These are phyloP conservation scores for Penicillium rolfsii DNA, from an alignment of 2,329 filamentous ascomycete genomes.

Conservation along the genomic window DNA sequence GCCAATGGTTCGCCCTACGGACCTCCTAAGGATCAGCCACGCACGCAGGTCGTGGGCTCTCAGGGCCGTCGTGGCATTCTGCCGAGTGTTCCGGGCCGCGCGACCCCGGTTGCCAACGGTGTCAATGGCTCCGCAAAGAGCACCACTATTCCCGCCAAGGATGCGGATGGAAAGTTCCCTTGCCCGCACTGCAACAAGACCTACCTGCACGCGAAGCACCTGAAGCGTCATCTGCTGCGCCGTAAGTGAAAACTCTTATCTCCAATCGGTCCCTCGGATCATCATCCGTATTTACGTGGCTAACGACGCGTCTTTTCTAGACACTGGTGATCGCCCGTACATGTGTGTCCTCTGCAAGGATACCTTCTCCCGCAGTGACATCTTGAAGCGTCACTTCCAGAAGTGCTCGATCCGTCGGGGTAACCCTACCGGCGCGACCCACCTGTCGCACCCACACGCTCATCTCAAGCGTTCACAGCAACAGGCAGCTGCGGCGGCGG, in stretches of 20 bases:
- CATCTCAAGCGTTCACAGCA: conserved; percentile 74
- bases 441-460: conserved; percentile 88
- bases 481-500: conserved; percentile 36
- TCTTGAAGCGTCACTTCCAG: conserved; percentile 97
- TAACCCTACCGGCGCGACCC: conserved; percentile 91
- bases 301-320: conserved; percentile 51
- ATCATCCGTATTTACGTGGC: neutral
- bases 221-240: conserved; percentile 93
- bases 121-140: conserved; percentile 72
- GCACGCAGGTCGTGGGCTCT: conserved; percentile 88
- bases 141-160: conserved; percentile 86
- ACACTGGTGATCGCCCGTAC: conserved; percentile 97
- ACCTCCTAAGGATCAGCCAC: conserved; percentile 46
- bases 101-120: conserved; percentile 68
- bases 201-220: conserved; percentile 93
- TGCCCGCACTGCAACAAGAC: conserved; percentile 98
- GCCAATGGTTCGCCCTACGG: conserved; percentile 45
- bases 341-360: conserved; percentile 98
- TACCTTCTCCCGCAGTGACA: conserved; percentile 96
- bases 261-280: neutral
- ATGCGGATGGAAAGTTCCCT: conserved; percentile 96
- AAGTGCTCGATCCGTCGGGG: conserved; percentile 97
- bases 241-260: conserved; percentile 66
- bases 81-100: conserved; percentile 84
- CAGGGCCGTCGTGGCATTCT: conserved; percentile 90